Evolutionary conservation across 2,329 filamentous ascomycete species (phyloP).

Genomic region (Elsinoe fawcettii): DNA sequence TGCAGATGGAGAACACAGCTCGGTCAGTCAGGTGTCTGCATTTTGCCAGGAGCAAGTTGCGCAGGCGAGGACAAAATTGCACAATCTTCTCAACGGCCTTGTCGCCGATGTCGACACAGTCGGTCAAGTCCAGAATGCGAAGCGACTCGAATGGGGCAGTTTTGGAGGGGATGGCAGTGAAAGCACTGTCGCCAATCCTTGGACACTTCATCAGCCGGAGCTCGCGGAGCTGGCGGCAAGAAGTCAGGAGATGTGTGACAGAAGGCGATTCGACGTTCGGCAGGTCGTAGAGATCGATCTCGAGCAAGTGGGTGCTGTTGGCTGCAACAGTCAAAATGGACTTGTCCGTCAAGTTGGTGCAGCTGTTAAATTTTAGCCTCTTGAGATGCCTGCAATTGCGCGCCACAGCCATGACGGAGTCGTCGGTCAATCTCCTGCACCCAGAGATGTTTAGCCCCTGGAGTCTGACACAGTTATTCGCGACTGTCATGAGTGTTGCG

Average conservation of each 20-base stretch:
- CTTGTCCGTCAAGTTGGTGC: slow-evolving; percentile 71
- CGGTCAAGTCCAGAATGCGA: slow-evolving; percentile 87
- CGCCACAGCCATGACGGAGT: slow-evolving; percentile 73
- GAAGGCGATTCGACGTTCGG: slow-evolving; percentile 71
- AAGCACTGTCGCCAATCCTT: slow-evolving; percentile 78
- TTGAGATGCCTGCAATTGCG: slow-evolving; percentile 80
- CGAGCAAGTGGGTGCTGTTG: slow-evolving; percentile 85
- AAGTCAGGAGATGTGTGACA: slow-evolving; percentile 69
- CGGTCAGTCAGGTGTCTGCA: slow-evolving; percentile 87
- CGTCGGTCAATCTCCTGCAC: slow-evolving; percentile 76
- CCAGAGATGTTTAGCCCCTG: slow-evolving; percentile 90
- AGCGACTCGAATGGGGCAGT: slow-evolving; percentile 69
- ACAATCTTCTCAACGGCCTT: slow-evolving; percentile 84
- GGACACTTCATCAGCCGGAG: slow-evolving; percentile 79
- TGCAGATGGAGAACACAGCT: slow-evolving; percentile 78
- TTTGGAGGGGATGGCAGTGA: slow-evolving; percentile 64
- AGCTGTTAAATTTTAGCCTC: slow-evolving; percentile 89
- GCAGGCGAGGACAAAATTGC: slow-evolving; percentile 71
- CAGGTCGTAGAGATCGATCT: slow-evolving; percentile 91
- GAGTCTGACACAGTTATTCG: slow-evolving; percentile 71
- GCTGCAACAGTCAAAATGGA: slow-evolving; percentile 79
- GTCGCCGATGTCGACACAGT: slow-evolving; percentile 76
- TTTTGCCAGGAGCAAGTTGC: slow-evolving; percentile 90
- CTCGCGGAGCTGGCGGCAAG: slow-evolving; percentile 79
- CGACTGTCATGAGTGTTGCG: slow-evolving; percentile 66